These are phyloP conservation scores for Coemansia umbellata DNA, from an alignment of 192 early-diverging fungal genomes.

Conservation along the genomic window DNA sequence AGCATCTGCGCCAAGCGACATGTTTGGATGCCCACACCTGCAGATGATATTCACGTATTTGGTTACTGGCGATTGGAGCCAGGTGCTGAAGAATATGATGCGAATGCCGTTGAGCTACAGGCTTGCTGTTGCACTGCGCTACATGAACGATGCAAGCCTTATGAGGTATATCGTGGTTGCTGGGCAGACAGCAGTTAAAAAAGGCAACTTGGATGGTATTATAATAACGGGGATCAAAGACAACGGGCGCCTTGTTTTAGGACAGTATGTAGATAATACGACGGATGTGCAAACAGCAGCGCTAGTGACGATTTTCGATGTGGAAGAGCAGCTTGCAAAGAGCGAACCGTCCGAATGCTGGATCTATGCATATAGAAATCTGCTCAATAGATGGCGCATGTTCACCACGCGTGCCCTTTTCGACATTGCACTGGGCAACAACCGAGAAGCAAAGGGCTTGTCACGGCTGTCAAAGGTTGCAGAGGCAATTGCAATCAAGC, in stretches of 20 bases:
- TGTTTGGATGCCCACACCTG: constrained; percentile 64
- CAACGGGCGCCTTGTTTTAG: constrained; percentile 67
- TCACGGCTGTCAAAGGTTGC: constrained; percentile 51
- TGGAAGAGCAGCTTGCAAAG: constrained; percentile 4
- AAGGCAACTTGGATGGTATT: constrained; percentile 78
- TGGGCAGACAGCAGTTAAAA: constrained; percentile 51
- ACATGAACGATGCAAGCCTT: constrained; percentile 76
- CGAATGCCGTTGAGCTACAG: constrained; percentile 73
- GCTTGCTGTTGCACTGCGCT: constrained; percentile 80
- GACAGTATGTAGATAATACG: constrained; percentile 75
- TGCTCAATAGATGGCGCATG: constrained; percentile 87
- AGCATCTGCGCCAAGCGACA: constrained; percentile 20
- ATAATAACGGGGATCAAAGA: constrained; percentile 76
- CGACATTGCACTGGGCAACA: constrained; percentile 81
- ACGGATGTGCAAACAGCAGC: constrained; percentile 90
- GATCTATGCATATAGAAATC: constrained; percentile 68
- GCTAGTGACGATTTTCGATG: constrained; percentile 60
- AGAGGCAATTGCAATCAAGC: constrained; percentile 56
- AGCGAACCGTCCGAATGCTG: constrained; percentile 41
- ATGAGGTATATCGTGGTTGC: constrained; percentile 54
- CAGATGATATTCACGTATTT: constrained; percentile 86
- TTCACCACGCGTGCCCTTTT: constrained; percentile 83
- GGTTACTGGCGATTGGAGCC: constrained; percentile 75
- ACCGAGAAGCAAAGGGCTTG: constrained; percentile 35
- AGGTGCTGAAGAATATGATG: constrained; percentile 64